Conservation (phyloP, 176 grass and related monocot species). For the Oropetium thomaeum region DNA sequence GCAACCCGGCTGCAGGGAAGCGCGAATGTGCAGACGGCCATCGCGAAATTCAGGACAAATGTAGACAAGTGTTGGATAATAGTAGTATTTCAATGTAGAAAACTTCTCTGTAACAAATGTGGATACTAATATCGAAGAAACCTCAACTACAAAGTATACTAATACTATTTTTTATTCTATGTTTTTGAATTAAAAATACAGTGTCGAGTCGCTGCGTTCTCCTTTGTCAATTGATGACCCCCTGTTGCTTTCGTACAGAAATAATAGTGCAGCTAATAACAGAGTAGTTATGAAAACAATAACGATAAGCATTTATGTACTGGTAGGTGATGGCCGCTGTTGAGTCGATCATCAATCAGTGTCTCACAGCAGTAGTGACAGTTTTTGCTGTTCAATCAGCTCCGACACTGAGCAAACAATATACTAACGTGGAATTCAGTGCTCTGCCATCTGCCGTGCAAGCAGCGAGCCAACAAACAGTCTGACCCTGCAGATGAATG, state of each 20-base stretch:
- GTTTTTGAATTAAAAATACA: too few relatives aligned
- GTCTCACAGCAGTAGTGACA: background rate
- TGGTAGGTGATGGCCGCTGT: background rate
- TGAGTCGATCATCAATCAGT: slow-evolving; percentile 12
- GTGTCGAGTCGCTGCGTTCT: background rate
- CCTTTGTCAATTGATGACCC: background rate
- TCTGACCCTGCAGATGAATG: background rate
- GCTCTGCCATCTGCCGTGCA: slow-evolving; percentile 10
- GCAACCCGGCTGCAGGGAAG: too few relatives aligned
- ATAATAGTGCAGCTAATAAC: background rate
- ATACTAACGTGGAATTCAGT: slow-evolving; percentile 21
- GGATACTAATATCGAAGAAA: too few relatives aligned
- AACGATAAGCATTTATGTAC: slow-evolving; percentile 25
- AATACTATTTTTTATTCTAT: too few relatives aligned
- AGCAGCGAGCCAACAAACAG: background rate
- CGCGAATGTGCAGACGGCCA: too few relatives aligned
- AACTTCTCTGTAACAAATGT: too few relatives aligned
- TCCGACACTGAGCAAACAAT: slow-evolving; percentile 2
- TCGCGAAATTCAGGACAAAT: too few relatives aligned
- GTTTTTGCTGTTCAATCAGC: slow-evolving; percentile 14
- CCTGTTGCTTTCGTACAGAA: background rate
- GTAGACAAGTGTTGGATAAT: too few relatives aligned
- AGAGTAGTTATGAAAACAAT: slow-evolving; percentile 7
- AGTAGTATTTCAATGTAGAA: too few relatives aligned
- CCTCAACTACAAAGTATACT: too few relatives aligned